These are phyloP conservation scores for Meira miltonrushii DNA, from an alignment of 1,284 basidiomycete species.

Conservation along the genomic window DNA sequence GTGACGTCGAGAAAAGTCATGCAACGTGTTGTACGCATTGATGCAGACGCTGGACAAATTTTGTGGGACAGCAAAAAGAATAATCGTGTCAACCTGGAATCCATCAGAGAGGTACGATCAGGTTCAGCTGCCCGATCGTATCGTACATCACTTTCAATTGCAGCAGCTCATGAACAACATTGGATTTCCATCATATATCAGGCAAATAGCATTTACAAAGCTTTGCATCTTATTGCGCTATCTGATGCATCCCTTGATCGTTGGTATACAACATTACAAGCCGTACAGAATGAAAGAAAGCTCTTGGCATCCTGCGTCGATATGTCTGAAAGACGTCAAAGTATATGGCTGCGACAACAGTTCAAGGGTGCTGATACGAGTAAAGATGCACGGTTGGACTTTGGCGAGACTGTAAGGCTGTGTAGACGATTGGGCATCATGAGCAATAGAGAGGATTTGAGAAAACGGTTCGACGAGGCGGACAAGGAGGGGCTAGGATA, in stretches of 20 bases:
- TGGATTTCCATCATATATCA: conserved; percentile 77
- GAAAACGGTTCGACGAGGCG: conserved; percentile 69
- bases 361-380: conserved; percentile 69
- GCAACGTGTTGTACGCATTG: conserved; percentile 67
- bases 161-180: conserved; percentile 55
- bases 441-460: conserved; percentile 62
- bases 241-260: conserved; percentile 64
- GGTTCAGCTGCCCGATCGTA: conserved; percentile 71
- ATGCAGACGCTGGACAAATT: conserved; percentile 73
- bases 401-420: conserved; percentile 69
- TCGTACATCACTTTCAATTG: conserved; percentile 66
- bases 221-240: conserved; percentile 78
- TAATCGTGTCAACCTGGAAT: conserved; percentile 70
- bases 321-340: conserved; percentile 62
- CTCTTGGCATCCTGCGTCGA: conserved; percentile 30
- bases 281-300: conserved; percentile 51
- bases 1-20: conserved; percentile 79
- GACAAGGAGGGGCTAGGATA: conserved; percentile 64
- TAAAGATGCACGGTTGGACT: conserved; percentile 64
- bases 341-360: conserved; percentile 74
- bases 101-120: conserved; percentile 83
- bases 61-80: conserved; percentile 74
- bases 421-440: conserved; percentile 72
- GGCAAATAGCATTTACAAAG: conserved; percentile 76
- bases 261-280: conserved; percentile 56